Evolutionary conservation across 2,329 filamentous ascomycete genomes (phyloP).

Genomic region (Bimuria novae-zelandiae): DNA sequence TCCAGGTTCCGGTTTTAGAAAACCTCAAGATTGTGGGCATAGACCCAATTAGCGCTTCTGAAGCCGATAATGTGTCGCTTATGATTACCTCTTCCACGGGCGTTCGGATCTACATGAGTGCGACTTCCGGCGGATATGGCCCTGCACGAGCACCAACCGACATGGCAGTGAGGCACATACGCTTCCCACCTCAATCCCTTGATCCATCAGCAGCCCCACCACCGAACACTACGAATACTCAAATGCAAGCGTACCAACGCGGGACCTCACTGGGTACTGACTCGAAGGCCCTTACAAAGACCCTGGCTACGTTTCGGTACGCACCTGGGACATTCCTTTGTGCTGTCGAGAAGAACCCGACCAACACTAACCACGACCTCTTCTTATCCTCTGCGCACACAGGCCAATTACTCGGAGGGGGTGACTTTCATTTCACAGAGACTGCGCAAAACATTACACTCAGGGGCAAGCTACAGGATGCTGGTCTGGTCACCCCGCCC

Average conservation of each 20-base stretch:
- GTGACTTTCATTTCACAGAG: slow-evolving; percentile 70
- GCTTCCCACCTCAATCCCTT: slow-evolving; percentile 72
- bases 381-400: slow-evolving; percentile 90
- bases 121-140: slow-evolving; percentile 76
- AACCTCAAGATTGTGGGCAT: slow-evolving; percentile 80
- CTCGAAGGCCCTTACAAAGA: slow-evolving; percentile 39
- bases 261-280: slow-evolving; percentile 32
- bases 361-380: slow-evolving; percentile 66
- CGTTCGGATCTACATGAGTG: slow-evolving; percentile 88
- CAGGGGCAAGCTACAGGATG: slow-evolving; percentile 73
- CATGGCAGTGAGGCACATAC: slow-evolving; percentile 98
- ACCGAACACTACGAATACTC: slow-evolving; percentile 27
- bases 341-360: slow-evolving; percentile 72
- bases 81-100: slow-evolving; percentile 91
- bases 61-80: slow-evolving; percentile 82
- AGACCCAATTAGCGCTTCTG: slow-evolving; percentile 77
- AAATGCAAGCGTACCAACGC: slow-evolving; percentile 36
- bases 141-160: slow-evolving; percentile 77
- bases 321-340: slow-evolving; percentile 91
- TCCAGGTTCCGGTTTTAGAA: slow-evolving; percentile 67
- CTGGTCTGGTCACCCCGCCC: slow-evolving; percentile 75
- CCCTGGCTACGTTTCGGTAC: slow-evolving; percentile 62
- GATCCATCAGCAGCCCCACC: slow-evolving; percentile 22
- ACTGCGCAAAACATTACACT: slow-evolving; percentile 80
- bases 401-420: slow-evolving; percentile 71